Evolutionary conservation across 768 basidiomycete species (phyloP).

Genomic region (Boletus sensibilis): DNA sequence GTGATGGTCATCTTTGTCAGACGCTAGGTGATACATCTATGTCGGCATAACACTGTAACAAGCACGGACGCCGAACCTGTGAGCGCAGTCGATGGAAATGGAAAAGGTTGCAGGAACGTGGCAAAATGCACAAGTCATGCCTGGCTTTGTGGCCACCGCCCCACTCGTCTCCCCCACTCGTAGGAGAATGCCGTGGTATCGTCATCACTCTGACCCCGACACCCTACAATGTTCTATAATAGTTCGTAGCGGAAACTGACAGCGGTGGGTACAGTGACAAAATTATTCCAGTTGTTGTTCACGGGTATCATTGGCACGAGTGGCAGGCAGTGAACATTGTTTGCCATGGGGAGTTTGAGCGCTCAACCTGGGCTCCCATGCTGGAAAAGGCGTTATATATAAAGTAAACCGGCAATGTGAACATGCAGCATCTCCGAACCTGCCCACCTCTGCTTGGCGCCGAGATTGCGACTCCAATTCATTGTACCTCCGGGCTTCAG

Average conservation of each 20-base stretch:
- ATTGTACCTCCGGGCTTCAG: not conserved
- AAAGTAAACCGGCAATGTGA: not conserved
- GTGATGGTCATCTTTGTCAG: not conserved
- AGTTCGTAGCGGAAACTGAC: not conserved
- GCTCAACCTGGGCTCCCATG: not conserved
- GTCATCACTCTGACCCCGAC: not conserved
- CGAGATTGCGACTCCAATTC: not conserved
- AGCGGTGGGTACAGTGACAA: too few species aligned
- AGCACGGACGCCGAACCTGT: not conserved
- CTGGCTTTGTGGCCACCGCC: too few species aligned
- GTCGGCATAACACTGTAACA: not conserved
- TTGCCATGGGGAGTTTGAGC: not conserved
- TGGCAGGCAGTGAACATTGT: too few species aligned
- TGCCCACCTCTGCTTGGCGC: not conserved
- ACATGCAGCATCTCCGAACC: not conserved
- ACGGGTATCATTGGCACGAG: too few species aligned
- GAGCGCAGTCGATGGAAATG: not conserved
- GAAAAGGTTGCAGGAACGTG: not conserved
- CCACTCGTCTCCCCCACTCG: too few species aligned
- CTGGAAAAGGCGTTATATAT: not conserved
- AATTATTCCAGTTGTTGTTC: too few species aligned
- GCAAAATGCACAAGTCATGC: not conserved
- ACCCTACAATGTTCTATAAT: not conserved
- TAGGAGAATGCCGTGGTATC: not conserved
- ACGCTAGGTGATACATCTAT: not conserved